Base-by-base conservation (phyloP, 345 rosid species). In the Garcia nutans region DNA sequence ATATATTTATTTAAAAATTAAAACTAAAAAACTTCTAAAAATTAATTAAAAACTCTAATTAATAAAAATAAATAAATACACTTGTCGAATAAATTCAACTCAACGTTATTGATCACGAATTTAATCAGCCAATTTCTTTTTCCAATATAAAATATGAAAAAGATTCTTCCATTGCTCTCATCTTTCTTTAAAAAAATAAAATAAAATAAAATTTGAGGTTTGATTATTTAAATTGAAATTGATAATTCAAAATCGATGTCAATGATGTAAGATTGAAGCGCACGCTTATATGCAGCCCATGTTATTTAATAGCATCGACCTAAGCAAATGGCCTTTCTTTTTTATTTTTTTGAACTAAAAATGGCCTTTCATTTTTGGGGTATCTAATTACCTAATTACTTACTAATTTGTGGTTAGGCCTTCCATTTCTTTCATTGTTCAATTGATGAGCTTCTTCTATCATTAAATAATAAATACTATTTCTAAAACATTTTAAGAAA, bases 231-330 rank as follows among this genome's bases (percentile, higher is more conserved):
- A 37, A 3, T 28, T 22, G 7, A 31, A 63, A 63, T 33, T 3
- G 8, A 33, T 5, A 13, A 33, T 64, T 64, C 49, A 64, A 64
- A 19, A 31, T 64, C 49, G 31, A 28, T 28, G 31, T 28, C 1
- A 28, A 64, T 64, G 68, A 37, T 64, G 68, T 64, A 37, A 37
- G 47, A 19, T 64, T 63, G 20, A 19, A 19, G n/a, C 1, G 42
- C 44, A 26, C 15, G 42, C 42, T 62, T 26, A 62, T 5, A 26
- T 62, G 66, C 9, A 28, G 42, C n/a, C 66, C 42, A 26, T 62
- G 2, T 26, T 15, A 2, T 64, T 33, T 64, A 64, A 64, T 64
- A 49, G 28, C 73, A 70, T 70, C 55, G 73, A 70, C 73, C 49
- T 31, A 55, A 55, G 19, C 5, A 31, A 56, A 33, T 70, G 47